Evolutionary conservation across 1,284 basidiomycete genomes (phyloP), one percentile per base, ranked within the genome.

Genomic region (Wolfiporia cocos): DNA sequence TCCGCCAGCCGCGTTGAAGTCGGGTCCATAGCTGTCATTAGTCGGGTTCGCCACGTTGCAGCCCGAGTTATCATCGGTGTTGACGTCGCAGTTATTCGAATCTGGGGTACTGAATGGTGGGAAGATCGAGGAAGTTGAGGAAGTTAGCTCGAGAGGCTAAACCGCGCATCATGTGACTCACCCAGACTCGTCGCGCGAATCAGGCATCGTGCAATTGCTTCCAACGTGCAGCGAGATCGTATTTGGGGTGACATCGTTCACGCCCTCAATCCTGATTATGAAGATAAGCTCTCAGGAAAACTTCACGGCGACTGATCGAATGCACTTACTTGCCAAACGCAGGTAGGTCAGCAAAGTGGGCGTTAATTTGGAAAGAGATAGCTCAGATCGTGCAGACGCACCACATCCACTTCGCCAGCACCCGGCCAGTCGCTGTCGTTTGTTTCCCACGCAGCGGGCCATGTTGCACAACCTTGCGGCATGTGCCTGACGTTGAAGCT

Each of bases 401-500:
- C 54, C 37, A 56, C 59, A 37, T 62, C 59, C 26, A 66, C 57
- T 51, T 67, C 65, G 21, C 64, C 65, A 9, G 48, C 51, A 24
- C 49, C 46, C 5, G 63, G 63, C 63, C 65, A 67, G 42, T 59
- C 35, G 46, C 41, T 44, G 49, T 66, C 46, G 53, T 61, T 48
- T 47, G 74, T 67, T 72, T 71, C 73, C 61, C 66, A 74, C 17
- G 57, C 61, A 28, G 66, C 71, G 19, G 82, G 81, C 81, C 80
- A 83, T 2, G 76, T 65, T 7, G 73, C 76, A 49, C 82, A 85
- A 28, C 81, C 83, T 56, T 79, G 68, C 3, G 83, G 71, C 70
- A 74, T 74, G 47, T 74, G 71, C 22, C 68, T 65, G 46, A 78
- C 65, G 54, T 77, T 69, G 51, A 76, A 77, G 30, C 59, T 53